Evolutionary conservation across 148 eudicot genomes (phyloP).

Genomic region (Fagopyrum homotropicum): DNA sequence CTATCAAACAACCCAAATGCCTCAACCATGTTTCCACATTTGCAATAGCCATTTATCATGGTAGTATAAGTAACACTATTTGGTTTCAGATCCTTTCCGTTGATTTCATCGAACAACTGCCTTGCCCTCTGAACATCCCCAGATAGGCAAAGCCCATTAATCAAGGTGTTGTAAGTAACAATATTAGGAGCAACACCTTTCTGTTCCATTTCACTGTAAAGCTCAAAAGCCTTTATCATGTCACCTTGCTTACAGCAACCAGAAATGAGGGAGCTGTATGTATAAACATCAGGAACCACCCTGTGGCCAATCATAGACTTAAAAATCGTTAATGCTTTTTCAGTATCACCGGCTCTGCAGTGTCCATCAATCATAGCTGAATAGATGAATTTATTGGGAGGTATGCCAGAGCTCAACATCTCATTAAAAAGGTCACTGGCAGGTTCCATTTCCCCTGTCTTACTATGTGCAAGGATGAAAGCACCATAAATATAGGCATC

Average conservation of each 20-base stretch:
- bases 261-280: slow-evolving; percentile 66
- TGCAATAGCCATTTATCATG: slow-evolving; percentile 74
- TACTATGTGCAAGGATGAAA: slow-evolving; percentile 52
- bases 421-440: slow-evolving; percentile 53
- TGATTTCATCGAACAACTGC: slow-evolving; percentile 41
- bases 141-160: slow-evolving; percentile 68
- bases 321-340: slow-evolving; percentile 44
- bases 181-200: slow-evolving; percentile 63
- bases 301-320: slow-evolving; percentile 41
- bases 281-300: slow-evolving; percentile 63
- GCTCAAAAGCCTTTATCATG: slow-evolving; percentile 44
- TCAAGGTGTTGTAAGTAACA: slow-evolving; percentile 66
- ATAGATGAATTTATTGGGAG: slow-evolving; percentile 50
- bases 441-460: slow-evolving; percentile 40
- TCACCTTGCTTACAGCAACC: slow-evolving; percentile 66
- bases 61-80: slow-evolving; percentile 67
- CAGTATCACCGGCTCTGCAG: slow-evolving; percentile 50
- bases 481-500: slow-evolving; percentile 75
- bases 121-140: slow-evolving; percentile 55
- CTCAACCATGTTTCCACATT: slow-evolving; percentile 42
- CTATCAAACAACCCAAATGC: slow-evolving; percentile 56
- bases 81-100: slow-evolving; percentile 39
- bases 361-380: slow-evolving; percentile 60
- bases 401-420: slow-evolving; percentile 52
- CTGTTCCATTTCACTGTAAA: slow-evolving; percentile 48